phyloP scores from a whole-genome alignment of 306 rosid species.

The Inga oerstediana region DNA sequence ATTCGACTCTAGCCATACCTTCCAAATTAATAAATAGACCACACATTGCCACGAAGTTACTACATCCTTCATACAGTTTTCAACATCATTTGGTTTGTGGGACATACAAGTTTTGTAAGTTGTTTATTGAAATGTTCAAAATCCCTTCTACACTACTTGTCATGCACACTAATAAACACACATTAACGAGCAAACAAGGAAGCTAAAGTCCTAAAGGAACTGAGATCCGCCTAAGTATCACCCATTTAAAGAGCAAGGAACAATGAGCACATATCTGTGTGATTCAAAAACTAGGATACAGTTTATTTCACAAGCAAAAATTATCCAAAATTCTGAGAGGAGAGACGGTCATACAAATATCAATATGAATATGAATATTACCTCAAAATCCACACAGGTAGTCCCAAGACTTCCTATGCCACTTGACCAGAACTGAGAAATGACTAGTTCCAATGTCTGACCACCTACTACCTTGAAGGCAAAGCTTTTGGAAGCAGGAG shows the following conservation, averaged over 20 bases:
- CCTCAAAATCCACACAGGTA: constrained; percentile 89
- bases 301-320: neutral
- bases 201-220: constrained; percentile 12
- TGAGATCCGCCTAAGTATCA: constrained; percentile 19
- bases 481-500: constrained; percentile 80
- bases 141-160: neutral
- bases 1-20: neutral
- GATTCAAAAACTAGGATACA: constrained; percentile 11
- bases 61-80: neutral
- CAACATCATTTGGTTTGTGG: neutral
- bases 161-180: neutral
- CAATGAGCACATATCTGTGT: constrained; percentile 7
- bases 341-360: constrained; percentile 22
- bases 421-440: constrained; percentile 96
- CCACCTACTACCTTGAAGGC: constrained; percentile 84
- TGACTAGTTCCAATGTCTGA: constrained; percentile 85
- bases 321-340: constrained; percentile 22
- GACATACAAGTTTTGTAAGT: neutral
- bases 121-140: neutral
- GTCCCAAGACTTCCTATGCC: constrained; percentile 88
- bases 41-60: neutral
- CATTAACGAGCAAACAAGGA: constrained; percentile 20
- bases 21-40: neutral
- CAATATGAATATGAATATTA: constrained; percentile 37
- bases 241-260: constrained; percentile 20